Conservation (phyloP, 164 flowering plant genomes). For the Sextonia rubra region DNA sequence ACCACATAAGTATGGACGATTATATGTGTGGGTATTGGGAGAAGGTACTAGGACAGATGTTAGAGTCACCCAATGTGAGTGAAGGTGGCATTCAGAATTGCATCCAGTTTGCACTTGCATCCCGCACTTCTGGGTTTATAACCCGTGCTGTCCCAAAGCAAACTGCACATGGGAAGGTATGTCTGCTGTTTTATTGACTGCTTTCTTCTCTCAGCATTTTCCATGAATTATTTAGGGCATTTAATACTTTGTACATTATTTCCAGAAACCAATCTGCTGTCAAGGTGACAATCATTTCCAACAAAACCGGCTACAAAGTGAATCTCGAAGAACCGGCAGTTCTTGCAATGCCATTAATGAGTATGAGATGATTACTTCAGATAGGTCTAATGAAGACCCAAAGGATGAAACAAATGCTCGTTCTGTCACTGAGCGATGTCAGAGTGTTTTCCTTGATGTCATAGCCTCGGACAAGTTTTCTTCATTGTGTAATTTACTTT, state of each 20-base stretch:
- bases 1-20: slow-evolving; percentile 20
- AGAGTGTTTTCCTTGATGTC: slow-evolving; percentile 38
- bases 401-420: slow-evolving; percentile 16
- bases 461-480: slow-evolving; percentile 56
- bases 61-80: slow-evolving; percentile 27
- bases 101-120: slow-evolving; percentile 35
- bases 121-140: slow-evolving; percentile 13
- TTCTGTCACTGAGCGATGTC: slow-evolving; percentile 36
- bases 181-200: neutral
- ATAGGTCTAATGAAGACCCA: slow-evolving; percentile 19
- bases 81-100: slow-evolving; percentile 42
- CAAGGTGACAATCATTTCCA: slow-evolving; percentile 10
- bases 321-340: neutral
- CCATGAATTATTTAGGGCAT: neutral
- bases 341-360: slow-evolving; percentile 14
- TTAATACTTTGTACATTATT: slow-evolving; percentile 10
- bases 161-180: slow-evolving; percentile 14
- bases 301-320: slow-evolving; percentile 10
- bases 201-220: neutral
- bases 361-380: slow-evolving; percentile 8
- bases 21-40: slow-evolving; percentile 27
- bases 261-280: slow-evolving; percentile 29
- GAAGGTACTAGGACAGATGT: slow-evolving; percentile 35
- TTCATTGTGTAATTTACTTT: slow-evolving; percentile 52
- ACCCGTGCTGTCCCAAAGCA: slow-evolving; percentile 2